Evolutionary conservation across 768 basidiomycete species (phyloP).

Genomic region (Hypholoma fasciculare): DNA sequence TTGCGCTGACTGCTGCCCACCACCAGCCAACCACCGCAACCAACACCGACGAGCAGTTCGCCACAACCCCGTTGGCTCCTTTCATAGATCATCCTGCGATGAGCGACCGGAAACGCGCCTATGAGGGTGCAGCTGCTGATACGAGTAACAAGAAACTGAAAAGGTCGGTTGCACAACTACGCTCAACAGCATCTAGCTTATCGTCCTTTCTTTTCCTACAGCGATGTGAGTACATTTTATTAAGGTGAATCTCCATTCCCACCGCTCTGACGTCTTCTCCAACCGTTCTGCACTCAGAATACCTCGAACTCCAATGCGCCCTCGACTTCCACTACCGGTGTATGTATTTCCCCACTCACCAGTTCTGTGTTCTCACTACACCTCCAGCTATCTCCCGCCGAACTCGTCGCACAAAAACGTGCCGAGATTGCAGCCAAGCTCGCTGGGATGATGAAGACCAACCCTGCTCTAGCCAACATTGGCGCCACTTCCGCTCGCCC

Average conservation of each 20-base stretch:
- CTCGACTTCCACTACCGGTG: constrained; percentile 8
- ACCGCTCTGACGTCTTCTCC: constrained; percentile 47
- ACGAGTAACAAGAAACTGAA: constrained; percentile 58
- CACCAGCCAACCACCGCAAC: background rate
- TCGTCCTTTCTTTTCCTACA: constrained; percentile 29
- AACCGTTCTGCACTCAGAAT: constrained; percentile 22
- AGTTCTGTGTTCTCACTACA: background rate
- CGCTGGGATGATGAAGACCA: constrained; percentile 63
- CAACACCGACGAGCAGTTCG: background rate
- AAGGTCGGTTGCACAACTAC: constrained; percentile 51
- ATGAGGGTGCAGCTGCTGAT: constrained; percentile 48
- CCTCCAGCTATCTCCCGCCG: constrained; percentile 50
- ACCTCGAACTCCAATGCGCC: constrained; percentile 9
- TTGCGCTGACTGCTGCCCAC: background rate
- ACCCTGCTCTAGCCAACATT: constrained; percentile 29
- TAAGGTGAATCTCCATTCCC: constrained; percentile 75
- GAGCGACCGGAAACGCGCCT: constrained; percentile 67
- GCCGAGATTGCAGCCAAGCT: constrained; percentile 86
- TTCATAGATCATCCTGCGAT: constrained; percentile 29
- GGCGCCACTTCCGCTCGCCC: constrained; percentile 11
- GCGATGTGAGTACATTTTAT: constrained; percentile 65
- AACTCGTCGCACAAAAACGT: constrained; percentile 78
- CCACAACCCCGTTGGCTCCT: background rate
- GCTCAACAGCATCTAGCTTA: constrained; percentile 6
- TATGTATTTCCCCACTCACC: constrained; percentile 1